Conservation (phyloP, 2,329 filamentous ascomycete species). For the Hypoxylon sp. region DNA sequence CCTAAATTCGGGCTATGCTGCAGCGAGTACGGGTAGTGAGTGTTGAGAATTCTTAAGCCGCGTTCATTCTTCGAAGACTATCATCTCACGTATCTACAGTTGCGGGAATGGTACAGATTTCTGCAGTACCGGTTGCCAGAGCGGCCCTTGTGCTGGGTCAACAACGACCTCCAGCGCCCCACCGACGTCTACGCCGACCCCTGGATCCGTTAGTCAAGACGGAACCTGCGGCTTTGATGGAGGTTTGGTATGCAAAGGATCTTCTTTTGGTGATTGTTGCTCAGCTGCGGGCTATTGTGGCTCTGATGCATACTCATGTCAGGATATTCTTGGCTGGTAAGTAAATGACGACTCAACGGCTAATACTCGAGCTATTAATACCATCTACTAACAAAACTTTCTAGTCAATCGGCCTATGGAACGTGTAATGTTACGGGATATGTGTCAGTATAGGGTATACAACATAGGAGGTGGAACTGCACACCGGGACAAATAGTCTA, state of each 20-base stretch:
- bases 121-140: conserved; percentile 9
- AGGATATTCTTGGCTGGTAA: conserved; percentile 19
- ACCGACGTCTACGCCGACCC: conserved; percentile 2
- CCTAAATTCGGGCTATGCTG: conserved; percentile 20
- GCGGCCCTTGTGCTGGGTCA: conserved; percentile 8
- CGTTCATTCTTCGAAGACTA: not conserved
- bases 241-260: conserved; percentile 7
- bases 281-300: conserved; percentile 17
- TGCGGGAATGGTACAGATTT: conserved; percentile 14
- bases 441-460: not conserved
- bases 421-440: not conserved
- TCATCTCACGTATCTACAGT: not conserved
- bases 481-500: too few relatives aligned
- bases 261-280: conserved; percentile 12
- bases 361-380: too few relatives aligned
- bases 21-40: conserved; percentile 12
- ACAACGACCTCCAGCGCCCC: conserved; percentile 1
- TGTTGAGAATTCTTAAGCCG: not conserved
- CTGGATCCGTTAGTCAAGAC: conserved; percentile 3
- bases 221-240: conserved; percentile 10
- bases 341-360: not conserved
- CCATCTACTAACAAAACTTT: not conserved
- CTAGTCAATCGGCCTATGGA: conserved; percentile 1
- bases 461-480: too few relatives aligned
- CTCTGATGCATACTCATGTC: not conserved